These are phyloP conservation scores for Taphrina populina DNA, from an alignment of 1,139 yeast species.

Conservation along the genomic window DNA sequence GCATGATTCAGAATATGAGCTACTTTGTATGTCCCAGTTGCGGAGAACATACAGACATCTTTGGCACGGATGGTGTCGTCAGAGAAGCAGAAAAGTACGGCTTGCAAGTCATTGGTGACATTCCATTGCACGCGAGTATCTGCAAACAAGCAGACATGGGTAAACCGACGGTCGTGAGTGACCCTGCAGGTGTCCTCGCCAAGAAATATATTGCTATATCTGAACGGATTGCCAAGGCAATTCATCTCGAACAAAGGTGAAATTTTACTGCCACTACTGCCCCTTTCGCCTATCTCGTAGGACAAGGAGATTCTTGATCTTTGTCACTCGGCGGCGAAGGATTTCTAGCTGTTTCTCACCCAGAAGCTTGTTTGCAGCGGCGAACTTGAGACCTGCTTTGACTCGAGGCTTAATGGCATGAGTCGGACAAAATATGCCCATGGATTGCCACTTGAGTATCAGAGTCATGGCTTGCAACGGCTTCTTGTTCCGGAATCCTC, in stretches of 20 bases:
- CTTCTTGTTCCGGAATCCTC: slow-evolving; percentile 14
- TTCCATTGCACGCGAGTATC: slow-evolving; percentile 66
- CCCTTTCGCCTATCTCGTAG: too few relatives aligned
- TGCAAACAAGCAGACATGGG: slow-evolving; percentile 65
- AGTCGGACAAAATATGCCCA: slow-evolving; percentile 8
- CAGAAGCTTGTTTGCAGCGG: too few relatives aligned
- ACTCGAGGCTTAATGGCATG: neutral
- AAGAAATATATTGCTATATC: slow-evolving; percentile 14
- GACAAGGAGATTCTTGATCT: too few relatives aligned
- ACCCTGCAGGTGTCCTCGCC: slow-evolving; percentile 45
- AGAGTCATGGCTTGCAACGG: slow-evolving; percentile 12
- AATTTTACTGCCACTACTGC: too few relatives aligned
- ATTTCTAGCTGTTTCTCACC: too few relatives aligned
- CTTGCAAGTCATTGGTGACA: slow-evolving; percentile 59
- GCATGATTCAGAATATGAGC: slow-evolving; percentile 84
- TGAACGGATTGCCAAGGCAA: neutral
- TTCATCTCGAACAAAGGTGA: neutral
- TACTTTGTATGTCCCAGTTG: slow-evolving; percentile 74
- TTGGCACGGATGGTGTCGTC: slow-evolving; percentile 67
- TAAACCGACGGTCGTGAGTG: slow-evolving; percentile 58
- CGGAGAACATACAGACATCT: slow-evolving; percentile 67
- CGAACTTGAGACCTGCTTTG: slow-evolving; percentile 8
- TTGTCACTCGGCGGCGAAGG: too few relatives aligned
- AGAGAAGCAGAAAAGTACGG: slow-evolving; percentile 57
- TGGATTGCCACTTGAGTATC: slow-evolving; percentile 17